Evolutionary conservation across 306 rosid genomes (phyloP).

Genomic region (Dryas drummondii): DNA sequence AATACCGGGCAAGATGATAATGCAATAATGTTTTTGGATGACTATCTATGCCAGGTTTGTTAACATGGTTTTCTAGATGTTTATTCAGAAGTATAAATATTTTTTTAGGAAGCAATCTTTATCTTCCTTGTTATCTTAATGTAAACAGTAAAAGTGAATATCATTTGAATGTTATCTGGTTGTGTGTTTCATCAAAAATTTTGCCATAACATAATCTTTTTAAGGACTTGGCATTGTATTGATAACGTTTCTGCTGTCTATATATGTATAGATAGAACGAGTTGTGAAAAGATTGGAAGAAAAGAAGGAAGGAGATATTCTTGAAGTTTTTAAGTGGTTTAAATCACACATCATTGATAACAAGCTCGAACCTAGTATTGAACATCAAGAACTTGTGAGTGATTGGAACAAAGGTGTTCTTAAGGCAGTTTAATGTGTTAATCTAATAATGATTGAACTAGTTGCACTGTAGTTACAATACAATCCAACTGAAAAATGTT

Average conservation of each 20-base stretch:
- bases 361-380: slow-evolving; percentile 76
- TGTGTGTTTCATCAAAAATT: background rate
- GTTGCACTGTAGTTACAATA: background rate
- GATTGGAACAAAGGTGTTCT: slow-evolving; percentile 22
- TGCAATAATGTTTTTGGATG: slow-evolving; percentile 80
- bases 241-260: slow-evolving; percentile 17
- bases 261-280: slow-evolving; percentile 60
- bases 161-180: background rate
- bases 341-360: slow-evolving; percentile 60
- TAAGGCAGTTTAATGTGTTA: background rate
- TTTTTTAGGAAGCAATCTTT: background rate
- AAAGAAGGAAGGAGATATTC: slow-evolving; percentile 36
- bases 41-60: slow-evolving; percentile 76
- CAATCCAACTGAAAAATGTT: slow-evolving; percentile 8
- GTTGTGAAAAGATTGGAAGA: slow-evolving; percentile 58
- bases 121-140: background rate
- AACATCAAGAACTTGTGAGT: slow-evolving; percentile 92
- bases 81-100: background rate
- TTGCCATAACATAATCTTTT: slow-evolving; percentile 17
- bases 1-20: slow-evolving; percentile 94
- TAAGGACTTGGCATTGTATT: slow-evolving; percentile 24
- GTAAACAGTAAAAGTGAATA: background rate
- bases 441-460: slow-evolving; percentile 6
- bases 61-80: slow-evolving; percentile 13
- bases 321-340: slow-evolving; percentile 75